Conservation (phyloP, 768 basidiomycete genomes). For the Boletus subcaerulescens region DNA sequence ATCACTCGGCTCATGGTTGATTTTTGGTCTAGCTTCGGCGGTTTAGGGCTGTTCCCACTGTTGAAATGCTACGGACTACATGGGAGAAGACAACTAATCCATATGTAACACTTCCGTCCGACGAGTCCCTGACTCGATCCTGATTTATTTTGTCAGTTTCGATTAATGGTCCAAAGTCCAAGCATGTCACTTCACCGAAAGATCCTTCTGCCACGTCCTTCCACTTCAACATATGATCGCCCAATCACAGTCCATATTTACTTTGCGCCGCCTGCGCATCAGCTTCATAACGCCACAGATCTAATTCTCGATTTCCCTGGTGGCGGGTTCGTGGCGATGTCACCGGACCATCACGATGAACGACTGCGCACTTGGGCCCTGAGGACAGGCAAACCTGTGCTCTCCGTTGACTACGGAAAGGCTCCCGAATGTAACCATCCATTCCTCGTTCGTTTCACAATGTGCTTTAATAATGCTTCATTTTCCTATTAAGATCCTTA, state of each 20-base stretch:
- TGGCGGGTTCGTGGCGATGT: slow-evolving; percentile 96
- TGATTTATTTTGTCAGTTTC: slow-evolving; percentile 49
- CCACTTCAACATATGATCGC: slow-evolving; percentile 69
- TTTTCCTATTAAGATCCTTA: slow-evolving; percentile 70
- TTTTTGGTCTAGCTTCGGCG: slow-evolving; percentile 64
- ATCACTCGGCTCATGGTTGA: not conserved
- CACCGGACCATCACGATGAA: slow-evolving; percentile 95
- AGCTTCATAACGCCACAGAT: slow-evolving; percentile 67
- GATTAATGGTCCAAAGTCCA: slow-evolving; percentile 54
- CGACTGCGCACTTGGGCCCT: slow-evolving; percentile 84
- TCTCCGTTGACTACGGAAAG: slow-evolving; percentile 93
- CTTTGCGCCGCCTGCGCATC: slow-evolving; percentile 65
- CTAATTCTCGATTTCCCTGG: slow-evolving; percentile 92
- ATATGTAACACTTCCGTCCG: slow-evolving; percentile 48
- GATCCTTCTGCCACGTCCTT: slow-evolving; percentile 80
- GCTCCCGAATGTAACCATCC: slow-evolving; percentile 81
- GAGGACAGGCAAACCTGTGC: slow-evolving; percentile 70
- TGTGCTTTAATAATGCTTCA: not conserved
- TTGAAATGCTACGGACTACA: slow-evolving; percentile 92
- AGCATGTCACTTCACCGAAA: slow-evolving; percentile 62
- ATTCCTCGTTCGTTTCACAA: not conserved
- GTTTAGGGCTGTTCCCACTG: slow-evolving; percentile 89
- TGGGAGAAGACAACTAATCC: slow-evolving; percentile 99
- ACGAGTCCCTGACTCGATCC: slow-evolving; percentile 4
- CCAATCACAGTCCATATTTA: slow-evolving; percentile 84